phyloP scores from a whole-genome alignment of 164 flowering plant species.

The Sextonia rubra region DNA sequence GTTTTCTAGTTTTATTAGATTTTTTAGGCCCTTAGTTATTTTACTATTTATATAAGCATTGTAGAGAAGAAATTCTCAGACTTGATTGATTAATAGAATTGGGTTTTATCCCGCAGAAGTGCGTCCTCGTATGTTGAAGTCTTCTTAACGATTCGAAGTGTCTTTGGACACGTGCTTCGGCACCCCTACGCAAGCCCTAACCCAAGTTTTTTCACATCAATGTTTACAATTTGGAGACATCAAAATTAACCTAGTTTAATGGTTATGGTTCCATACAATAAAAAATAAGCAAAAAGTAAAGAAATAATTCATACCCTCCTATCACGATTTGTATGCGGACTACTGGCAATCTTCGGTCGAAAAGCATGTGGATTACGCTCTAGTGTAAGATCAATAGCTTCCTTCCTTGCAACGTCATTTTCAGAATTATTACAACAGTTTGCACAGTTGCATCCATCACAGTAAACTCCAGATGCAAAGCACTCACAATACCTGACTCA shows the following conservation, averaged over 20 bases:
- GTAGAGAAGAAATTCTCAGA: too few relatives aligned
- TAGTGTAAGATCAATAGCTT: conserved; percentile 83
- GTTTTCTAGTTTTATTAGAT: too few relatives aligned
- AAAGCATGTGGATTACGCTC: conserved; percentile 97
- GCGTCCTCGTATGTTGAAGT: too few relatives aligned
- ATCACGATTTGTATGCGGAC: conserved; percentile 72
- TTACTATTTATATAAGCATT: too few relatives aligned
- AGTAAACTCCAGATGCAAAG: conserved; percentile 90
- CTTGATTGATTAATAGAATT: too few relatives aligned
- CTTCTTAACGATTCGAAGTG: too few relatives aligned
- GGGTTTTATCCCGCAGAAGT: too few relatives aligned
- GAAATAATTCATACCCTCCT: conserved; percentile 45
- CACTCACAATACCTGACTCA: conserved; percentile 91
- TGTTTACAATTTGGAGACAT: neutral
- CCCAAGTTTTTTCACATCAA: neutral
- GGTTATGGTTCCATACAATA: neutral
- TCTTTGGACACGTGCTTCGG: too few relatives aligned
- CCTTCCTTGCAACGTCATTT: conserved; percentile 76
- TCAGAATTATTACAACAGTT: conserved; percentile 85
- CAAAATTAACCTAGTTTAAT: neutral
- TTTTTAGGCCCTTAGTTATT: too few relatives aligned
- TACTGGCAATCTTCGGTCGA: conserved; percentile 91
- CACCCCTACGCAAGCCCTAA: too few relatives aligned
- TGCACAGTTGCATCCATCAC: conserved; percentile 96
- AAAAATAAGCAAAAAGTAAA: neutral